Evolutionary conservation across 2,329 filamentous ascomycete genomes (phyloP), one percentile per base, ranked within the genome.

Genomic region (Emericellopsis cladophorae): DNA sequence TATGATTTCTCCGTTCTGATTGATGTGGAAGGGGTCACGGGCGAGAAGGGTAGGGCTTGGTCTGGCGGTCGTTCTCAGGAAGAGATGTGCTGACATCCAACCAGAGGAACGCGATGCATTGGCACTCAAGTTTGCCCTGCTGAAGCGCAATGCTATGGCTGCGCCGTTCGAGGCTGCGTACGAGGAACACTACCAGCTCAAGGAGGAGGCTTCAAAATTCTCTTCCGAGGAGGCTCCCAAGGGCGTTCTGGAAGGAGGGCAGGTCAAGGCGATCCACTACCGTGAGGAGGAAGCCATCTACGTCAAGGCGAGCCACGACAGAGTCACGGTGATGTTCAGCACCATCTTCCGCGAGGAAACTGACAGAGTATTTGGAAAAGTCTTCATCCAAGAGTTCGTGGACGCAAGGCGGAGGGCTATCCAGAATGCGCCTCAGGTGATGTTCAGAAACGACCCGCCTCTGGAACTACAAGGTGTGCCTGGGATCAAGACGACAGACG

Each of bases 71-170:
- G 10, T 14, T 38, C 31, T 9, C n/a, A n/a, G 22, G 22, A n/a
- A 6, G 23, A 8, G 5, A 38, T 32, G 29, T 21, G 32, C 37
- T 35, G 21, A 16, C 7, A 31, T 43, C 47, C 36, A 47, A 39
- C 47, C 48, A 82, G 90, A 95, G 61, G 84, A 79, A 48, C 80
- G 81, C 50, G 87, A 95, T 54, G 89, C 88, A 46, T 70, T 99
- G 46, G 79, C 95, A 51, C 79, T 78, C 62, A 83, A 89, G 56
- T 81, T 96, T 55, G 85, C 89, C 45, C 71, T 98, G 49, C 66
- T 99, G 54, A 98, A 96, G 73, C 88, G 93, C 55, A 96, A 99
- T 61, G 88, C 86, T 51, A 96, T 98, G 92, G 93, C 92, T 46
- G 90, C 92, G 39, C 92, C 93, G 1, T 98, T 98, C 62, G 92